A percentile compares a stretch with the other conserved stretches of the same genome.
phyloP scores from a whole-genome alignment of 1,139 yeast species.

The Petasospora fabianii region DNA sequence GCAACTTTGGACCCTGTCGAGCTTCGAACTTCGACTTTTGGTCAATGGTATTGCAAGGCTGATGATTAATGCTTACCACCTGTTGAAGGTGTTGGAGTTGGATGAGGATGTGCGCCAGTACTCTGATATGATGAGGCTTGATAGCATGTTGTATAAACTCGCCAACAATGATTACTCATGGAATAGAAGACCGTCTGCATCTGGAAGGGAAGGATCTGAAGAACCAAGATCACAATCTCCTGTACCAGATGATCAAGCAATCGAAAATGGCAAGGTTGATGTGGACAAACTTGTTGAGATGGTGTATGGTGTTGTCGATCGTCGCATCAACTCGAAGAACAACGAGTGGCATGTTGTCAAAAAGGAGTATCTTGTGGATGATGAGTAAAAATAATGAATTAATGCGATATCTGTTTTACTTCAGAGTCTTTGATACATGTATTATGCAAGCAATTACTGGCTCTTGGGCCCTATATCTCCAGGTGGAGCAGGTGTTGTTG shows the following conservation, averaged over 20 bases:
- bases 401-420: too few species aligned
- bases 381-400: slow-evolving; percentile 3
- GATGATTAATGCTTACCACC: slow-evolving; percentile 10
- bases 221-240: background rate
- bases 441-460: too few species aligned
- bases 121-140: slow-evolving; percentile 19
- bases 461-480: too few species aligned
- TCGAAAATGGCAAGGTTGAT: slow-evolving; percentile 1
- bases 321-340: slow-evolving; percentile 14
- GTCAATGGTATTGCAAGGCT: slow-evolving; percentile 16
- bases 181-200: background rate
- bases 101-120: slow-evolving; percentile 9
- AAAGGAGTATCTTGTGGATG: slow-evolving; percentile 13
- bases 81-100: slow-evolving; percentile 12
- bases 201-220: background rate
- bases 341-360: slow-evolving; percentile 27
- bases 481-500: too few species aligned
- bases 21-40: slow-evolving; percentile 12
- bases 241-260: slow-evolving; percentile 1
- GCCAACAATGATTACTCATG: slow-evolving; percentile 18
- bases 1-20: slow-evolving; percentile 16
- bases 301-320: slow-evolving; percentile 2
- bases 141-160: slow-evolving; percentile 23
- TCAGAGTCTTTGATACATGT: too few species aligned
- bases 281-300: slow-evolving; percentile 5